A percentile compares a stretch with the other conserved stretches of the same genome.
These are phyloP conservation scores for Neurospora intermedia DNA, from an alignment of 495 filamentous ascomycete species.

Conservation along the genomic window DNA sequence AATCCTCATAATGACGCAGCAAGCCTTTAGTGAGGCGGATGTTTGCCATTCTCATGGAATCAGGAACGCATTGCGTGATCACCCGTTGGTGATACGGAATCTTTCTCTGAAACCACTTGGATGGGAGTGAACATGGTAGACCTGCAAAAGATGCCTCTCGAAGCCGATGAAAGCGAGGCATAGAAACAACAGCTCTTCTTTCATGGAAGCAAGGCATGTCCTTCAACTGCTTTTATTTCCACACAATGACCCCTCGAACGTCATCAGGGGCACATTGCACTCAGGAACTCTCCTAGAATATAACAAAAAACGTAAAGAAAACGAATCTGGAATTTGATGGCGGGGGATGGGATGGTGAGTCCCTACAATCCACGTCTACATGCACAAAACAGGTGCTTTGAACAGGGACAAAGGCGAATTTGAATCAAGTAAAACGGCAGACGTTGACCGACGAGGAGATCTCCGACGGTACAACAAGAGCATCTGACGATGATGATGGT, in stretches of 20 bases:
- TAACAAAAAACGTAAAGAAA: not conserved
- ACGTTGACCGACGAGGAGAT: not conserved
- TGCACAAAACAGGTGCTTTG: not conserved
- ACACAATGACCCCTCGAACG: not conserved
- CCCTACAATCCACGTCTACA: not conserved
- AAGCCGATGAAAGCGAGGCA: not conserved
- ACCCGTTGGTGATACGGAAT: no score
- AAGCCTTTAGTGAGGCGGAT: no score
- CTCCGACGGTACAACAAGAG: not conserved
- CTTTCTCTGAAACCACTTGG: no score
- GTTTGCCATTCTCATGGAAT: no score
- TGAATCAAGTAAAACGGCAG: not conserved
- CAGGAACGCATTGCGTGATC: no score
- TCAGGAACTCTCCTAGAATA: not conserved
- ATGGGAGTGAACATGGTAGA: not conserved
- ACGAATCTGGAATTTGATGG: not conserved
- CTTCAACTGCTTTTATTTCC: not conserved
- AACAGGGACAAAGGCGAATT: not conserved
- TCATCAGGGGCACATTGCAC: not conserved
- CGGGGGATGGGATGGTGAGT: not conserved
- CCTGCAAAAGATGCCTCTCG: not conserved
- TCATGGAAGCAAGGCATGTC: not conserved
- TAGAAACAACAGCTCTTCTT: not conserved
- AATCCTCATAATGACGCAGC: no score
- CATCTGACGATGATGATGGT: not conserved